These are phyloP conservation scores for Lasiodiplodia gonubiensis DNA, from an alignment of 2,329 filamentous ascomycete species.

Conservation along the genomic window DNA sequence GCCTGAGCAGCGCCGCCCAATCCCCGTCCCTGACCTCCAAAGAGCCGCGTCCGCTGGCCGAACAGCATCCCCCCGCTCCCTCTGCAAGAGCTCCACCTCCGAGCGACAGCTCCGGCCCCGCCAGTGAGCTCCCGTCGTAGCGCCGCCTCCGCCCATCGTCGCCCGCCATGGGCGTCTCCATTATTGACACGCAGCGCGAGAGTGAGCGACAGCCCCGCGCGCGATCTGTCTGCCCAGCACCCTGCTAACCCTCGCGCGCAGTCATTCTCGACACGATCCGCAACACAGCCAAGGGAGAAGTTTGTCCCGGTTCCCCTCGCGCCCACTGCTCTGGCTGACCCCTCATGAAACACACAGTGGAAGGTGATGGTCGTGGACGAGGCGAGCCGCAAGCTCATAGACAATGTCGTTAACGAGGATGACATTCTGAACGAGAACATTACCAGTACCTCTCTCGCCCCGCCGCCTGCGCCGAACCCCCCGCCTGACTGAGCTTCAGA, in stretches of 20 bases:
- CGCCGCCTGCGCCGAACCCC: slow-evolving; percentile 9
- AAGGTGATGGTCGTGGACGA: slow-evolving; percentile 94
- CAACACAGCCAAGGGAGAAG: slow-evolving; percentile 79
- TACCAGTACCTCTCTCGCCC: slow-evolving; percentile 67
- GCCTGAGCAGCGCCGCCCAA: slow-evolving; percentile 22
- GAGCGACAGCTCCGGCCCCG: slow-evolving; percentile 9
- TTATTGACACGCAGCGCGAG: slow-evolving; percentile 83
- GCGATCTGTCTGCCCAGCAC: not conserved
- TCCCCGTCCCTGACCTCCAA: slow-evolving; percentile 6
- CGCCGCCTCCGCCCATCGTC: slow-evolving; percentile 16
- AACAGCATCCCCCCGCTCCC: slow-evolving; percentile 5
- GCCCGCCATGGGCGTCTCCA: slow-evolving; percentile 76
- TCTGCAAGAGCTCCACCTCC: not conserved
- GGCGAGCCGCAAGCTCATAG: slow-evolving; percentile 79
- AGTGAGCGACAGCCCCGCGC: slow-evolving; percentile 52
- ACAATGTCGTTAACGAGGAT: slow-evolving; percentile 92
- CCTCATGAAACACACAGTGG: slow-evolving; percentile 66
- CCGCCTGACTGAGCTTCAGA: slow-evolving; percentile 62
- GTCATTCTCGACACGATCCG: slow-evolving; percentile 77
- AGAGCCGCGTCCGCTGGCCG: slow-evolving; percentile 7
- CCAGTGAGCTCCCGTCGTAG: slow-evolving; percentile 17
- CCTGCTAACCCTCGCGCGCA: slow-evolving; percentile 44
- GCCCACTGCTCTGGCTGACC: slow-evolving; percentile 31
- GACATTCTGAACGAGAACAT: slow-evolving; percentile 97
- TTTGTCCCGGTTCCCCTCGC: slow-evolving; percentile 51